Percentiles rank a stretch among this genome's conserved stretches.
Conservation (phyloP, 2,329 filamentous ascomycete species). For the Scedosporium dehoogii region DNA sequence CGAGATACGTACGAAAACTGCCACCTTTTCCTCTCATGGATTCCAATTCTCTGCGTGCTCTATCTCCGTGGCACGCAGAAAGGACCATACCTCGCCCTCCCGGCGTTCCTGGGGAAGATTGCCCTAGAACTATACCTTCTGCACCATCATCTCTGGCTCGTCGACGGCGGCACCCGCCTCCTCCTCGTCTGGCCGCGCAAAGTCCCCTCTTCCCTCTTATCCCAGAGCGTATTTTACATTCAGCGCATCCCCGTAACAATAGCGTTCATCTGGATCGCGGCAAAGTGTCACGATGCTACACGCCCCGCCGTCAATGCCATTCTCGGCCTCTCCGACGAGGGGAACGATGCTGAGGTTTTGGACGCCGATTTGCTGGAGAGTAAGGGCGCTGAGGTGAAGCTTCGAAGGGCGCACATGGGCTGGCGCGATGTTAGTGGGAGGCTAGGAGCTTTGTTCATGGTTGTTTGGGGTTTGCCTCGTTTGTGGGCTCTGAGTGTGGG, state of each 20-base stretch:
- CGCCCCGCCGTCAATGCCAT: neutral
- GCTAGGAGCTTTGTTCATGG: neutral
- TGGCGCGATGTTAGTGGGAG: neutral
- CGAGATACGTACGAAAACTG: constrained; percentile 7
- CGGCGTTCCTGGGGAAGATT: constrained; percentile 34
- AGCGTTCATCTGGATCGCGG: constrained; percentile 2
- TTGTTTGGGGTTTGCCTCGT: neutral
- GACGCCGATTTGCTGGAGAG: neutral
- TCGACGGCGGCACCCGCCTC: constrained; percentile 18
- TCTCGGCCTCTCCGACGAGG: neutral
- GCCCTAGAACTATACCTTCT: constrained; percentile 51
- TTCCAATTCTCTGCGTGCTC: constrained; percentile 37
- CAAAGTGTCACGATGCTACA: neutral
- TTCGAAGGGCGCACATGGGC: neutral
- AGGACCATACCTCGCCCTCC: constrained; percentile 6
- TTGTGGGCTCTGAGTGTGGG: neutral
- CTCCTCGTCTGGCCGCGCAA: neutral
- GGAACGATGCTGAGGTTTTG: neutral
- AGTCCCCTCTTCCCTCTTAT: neutral
- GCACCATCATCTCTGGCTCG: constrained; percentile 53
- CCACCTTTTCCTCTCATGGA: constrained; percentile 14
- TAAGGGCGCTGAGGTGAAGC: neutral
- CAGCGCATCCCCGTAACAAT: neutral
- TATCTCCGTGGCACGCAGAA: constrained; percentile 34
- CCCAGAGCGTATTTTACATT: neutral